Evolutionary conservation across 2,329 filamentous ascomycete genomes (phyloP), one percentile per base, ranked within the genome.

Genomic region (Drechslerella dactyloides): DNA sequence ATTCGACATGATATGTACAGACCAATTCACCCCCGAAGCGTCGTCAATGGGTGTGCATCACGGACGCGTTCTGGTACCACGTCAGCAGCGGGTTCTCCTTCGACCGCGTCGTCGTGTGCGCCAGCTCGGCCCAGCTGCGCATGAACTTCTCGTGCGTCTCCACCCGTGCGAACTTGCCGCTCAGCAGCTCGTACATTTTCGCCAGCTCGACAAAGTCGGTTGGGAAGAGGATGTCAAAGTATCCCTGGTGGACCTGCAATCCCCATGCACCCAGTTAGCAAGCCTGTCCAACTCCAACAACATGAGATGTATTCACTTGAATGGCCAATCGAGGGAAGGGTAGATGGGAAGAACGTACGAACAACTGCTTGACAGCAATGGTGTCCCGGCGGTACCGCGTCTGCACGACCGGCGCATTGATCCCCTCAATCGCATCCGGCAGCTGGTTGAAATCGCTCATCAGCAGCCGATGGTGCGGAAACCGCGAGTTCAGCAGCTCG

Each of bases 191-290:
- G 81, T 99, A 99, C 62, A 73, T 62, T 76, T 91, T 88, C 80
- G 97, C 92, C 80, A 94, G 89, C 75, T 96, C 89, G 74, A 86
- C 84, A 79, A 99, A 99, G 80, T 99, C 90, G 10, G 94, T 99
- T 0, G 94, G 94, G 82, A 99, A 99, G 78, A 99, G 88, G 77
- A 99, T 97, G 79, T 99, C 96, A 78, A 99, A 99, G 81, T 96
- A 97, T 51, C 94, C 96, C 82, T 99, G 96, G 79, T 97, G 93
- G 53, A 97, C 91, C 91, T 96, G 74, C 19, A 50, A 7, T 42
- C 19, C 7, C 4, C 13, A 21, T 63, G 37, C 44, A 24, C 42
- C 42, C 6, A 48, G n/a, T 48, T 54, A 24, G 73, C 8, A 33
- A 58, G 61, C 37, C 40, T 40, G 44, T 50, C 55, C 24, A 60